These are phyloP conservation scores for Kwoniella dendrophila DNA, from an alignment of 768 basidiomycete species.

Conservation along the genomic window DNA sequence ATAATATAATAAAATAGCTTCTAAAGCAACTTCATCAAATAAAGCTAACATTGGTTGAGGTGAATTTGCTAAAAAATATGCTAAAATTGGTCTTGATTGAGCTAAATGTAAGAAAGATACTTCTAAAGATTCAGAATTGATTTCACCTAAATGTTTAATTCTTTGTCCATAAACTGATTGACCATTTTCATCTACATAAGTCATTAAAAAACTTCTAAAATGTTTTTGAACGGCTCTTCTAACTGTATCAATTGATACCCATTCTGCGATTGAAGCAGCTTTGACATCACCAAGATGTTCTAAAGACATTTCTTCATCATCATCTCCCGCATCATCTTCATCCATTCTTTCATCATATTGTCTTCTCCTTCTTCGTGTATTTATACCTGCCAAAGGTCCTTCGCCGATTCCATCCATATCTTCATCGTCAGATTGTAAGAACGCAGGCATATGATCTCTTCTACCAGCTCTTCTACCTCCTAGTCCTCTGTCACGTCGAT, in stretches of 20 bases:
- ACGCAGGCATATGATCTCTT: constrained; percentile 80
- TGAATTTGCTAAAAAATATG: constrained; percentile 95
- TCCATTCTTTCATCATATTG: constrained; percentile 93
- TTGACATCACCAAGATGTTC: constrained; percentile 98
- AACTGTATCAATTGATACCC: constrained; percentile 92
- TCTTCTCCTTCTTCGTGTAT: constrained; percentile 79
- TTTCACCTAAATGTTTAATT: constrained; percentile 91
- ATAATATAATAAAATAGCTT: constrained; percentile 92
- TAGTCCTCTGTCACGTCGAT: constrained; percentile 78
- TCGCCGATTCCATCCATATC: constrained; percentile 70
- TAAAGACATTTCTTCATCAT: constrained; percentile 76
- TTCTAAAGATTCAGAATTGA: constrained; percentile 95
- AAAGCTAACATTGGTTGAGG: constrained; percentile 89
- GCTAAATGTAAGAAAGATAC: constrained; percentile 96
- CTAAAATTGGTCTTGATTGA: constrained; percentile 86
- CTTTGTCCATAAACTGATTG: constrained; percentile 91
- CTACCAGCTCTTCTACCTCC: constrained; percentile 74
- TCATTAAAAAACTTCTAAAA: constrained; percentile 94
- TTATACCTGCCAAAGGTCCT: constrained; percentile 66
- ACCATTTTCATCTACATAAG: constrained; percentile 88
- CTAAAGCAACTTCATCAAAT: constrained; percentile 92
- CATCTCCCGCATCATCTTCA: constrained; percentile 81
- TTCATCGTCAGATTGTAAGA: constrained; percentile 78
- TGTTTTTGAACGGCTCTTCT: constrained; percentile 85
- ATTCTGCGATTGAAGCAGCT: constrained; percentile 93